Evolutionary conservation across 371 early-diverging fungal genomes (phyloP).

Genomic region (Syncephalastrum monosporum): DNA sequence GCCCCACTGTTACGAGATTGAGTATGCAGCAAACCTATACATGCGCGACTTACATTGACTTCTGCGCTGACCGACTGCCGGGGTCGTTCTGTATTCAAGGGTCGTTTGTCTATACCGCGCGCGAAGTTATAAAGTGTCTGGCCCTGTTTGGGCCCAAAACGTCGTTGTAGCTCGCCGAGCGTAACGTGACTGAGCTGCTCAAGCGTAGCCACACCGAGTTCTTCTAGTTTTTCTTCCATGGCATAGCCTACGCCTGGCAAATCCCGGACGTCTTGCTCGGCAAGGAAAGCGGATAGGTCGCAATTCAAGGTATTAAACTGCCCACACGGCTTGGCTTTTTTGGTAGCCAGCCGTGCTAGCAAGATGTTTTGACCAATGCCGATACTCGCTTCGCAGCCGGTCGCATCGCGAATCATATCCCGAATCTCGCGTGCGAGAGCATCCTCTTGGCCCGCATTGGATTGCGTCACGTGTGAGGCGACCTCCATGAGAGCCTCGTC

Average conservation of each 20-base stretch:
- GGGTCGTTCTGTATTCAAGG: slow-evolving; percentile 55
- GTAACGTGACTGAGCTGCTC: slow-evolving; percentile 50
- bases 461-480: slow-evolving; percentile 37
- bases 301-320: slow-evolving; percentile 23
- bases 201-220: slow-evolving; percentile 46
- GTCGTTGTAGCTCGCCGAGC: slow-evolving; percentile 46
- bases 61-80: slow-evolving; percentile 81
- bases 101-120: slow-evolving; percentile 77
- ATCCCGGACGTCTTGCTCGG: slow-evolving; percentile 30
- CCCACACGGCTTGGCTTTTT: slow-evolving; percentile 82
- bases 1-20: slow-evolving; percentile 62
- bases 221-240: slow-evolving; percentile 40
- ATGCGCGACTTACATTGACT: slow-evolving; percentile 40
- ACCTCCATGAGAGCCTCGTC: slow-evolving; percentile 82
- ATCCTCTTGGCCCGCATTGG: slow-evolving; percentile 32
- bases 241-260: slow-evolving; percentile 50
- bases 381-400: slow-evolving; percentile 70
- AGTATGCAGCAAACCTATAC: background rate
- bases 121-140: slow-evolving; percentile 59
- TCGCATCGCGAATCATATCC: slow-evolving; percentile 46
- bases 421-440: slow-evolving; percentile 27
- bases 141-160: slow-evolving; percentile 76
- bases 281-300: slow-evolving; percentile 33
- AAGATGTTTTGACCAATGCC: slow-evolving; percentile 78
- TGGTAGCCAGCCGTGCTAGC: slow-evolving; percentile 77